Base-by-base conservation (phyloP, 495 filamentous ascomycete genomes). In the Alectoria sarmentosa region DNA sequence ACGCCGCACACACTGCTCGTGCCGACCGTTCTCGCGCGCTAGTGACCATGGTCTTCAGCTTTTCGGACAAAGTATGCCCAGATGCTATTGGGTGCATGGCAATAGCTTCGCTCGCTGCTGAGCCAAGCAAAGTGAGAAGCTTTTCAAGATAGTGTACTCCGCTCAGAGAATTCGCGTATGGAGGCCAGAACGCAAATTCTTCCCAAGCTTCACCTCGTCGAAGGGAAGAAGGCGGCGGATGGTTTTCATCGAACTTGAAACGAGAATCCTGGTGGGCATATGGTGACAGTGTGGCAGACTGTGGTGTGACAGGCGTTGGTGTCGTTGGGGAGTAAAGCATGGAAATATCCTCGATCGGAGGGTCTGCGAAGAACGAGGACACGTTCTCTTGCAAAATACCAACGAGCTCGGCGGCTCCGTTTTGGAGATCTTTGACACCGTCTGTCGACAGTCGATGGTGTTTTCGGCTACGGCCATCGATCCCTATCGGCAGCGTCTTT, bases 101-200 rank as follows among this genome's bases (percentile, higher is more conserved):
- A 6, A 90, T 89, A 86, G 98, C 88, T 70, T 96, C 91, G 57
- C 88, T 87, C 1, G 92, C 91, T 1, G 91, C 94, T 3, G 84
- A 86, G 26, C 92, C 92, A 26, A 97, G 83, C 19, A 95, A 78
- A 6, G 83, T 80, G 11, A 97, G 80, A 67, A 94, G 87, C 73
- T 88, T 90, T 46, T 84, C 80, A 17, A 98, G 82, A 69, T 96
- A 96, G 72, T 95, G 83, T 10, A 91, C 87, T 13, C 88, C 92
- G 66, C 91, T 90, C 21, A 98, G 75, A 0, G 92, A 91, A 70
- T 96, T 98, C 8, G 91, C 88, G 69, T 88, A 87, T 0, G 94
- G 94, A 3, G 95, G 91, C 90, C 95, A 96, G 75, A 98, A 98
- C 1, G 94, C 93, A 76, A 88, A 97, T 55, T 89, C 92, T 74